Base-by-base conservation (phyloP, 805 yeast species). In the Yarrowia sp. region DNA sequence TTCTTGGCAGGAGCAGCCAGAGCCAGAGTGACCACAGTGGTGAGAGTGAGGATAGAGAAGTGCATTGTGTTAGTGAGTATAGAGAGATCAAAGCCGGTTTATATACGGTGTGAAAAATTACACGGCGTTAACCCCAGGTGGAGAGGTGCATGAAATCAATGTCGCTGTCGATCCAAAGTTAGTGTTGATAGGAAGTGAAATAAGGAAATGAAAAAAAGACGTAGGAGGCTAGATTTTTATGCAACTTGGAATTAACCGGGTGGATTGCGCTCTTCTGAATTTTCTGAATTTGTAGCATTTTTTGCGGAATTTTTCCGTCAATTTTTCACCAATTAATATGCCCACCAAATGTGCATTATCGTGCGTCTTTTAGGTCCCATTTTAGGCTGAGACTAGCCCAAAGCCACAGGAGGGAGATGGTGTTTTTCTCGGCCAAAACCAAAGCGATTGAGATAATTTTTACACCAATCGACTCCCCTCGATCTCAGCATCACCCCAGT, bases 1-100 rank as follows among this genome's bases (percentile, higher is more conserved):
- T 41, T 55, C 17, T 39, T 18, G 38, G 47, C 61, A 4, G 61
- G 61, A 28, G 47, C 61, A 15, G 61, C 61, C 14, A 41, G 47
- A 38, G 61, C 38, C 10, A 39, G 13, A 3, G 61, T 8, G 8
- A 43, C 33, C 4, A 55, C 11, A 6, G 61, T 41, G 11, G 61
- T 28, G 15, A 55, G 47, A 10, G 61, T 55, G 8, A 32, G 28
- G 17, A 39, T 38, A 3, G 61, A 33, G 38, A 55, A 65, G 32
- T 58, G 36, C 47, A 51, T 39, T 14, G 18, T 33, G 31, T 22
- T n/a, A 22, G 5, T 5, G 28, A 22, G 5, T 22, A 22, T 22
- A 5, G 28, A 22, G 4, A 3, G 28, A 22, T 3, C 5, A 22
- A 6, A 15, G 6, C 1, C 9, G 35, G 18, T 8, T 28, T 13